Conservation (phyloP, 169 alveolate species). For the Theileria sp. region DNA sequence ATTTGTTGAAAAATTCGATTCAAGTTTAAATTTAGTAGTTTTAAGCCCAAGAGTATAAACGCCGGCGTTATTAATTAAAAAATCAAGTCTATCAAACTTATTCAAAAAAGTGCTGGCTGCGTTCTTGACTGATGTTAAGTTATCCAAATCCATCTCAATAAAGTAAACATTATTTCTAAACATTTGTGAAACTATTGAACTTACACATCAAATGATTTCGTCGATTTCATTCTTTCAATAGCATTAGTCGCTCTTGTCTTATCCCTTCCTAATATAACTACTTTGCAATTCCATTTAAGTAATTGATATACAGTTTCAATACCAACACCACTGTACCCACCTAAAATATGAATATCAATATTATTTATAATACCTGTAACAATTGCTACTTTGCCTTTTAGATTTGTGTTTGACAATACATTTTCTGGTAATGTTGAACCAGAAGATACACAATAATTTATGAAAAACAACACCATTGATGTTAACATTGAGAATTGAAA, state of each 20-base stretch:
- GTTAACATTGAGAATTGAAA: slow-evolving; percentile 2
- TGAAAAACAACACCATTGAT: slow-evolving; percentile 17
- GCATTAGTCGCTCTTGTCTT: slow-evolving; percentile 63
- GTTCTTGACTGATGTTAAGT: slow-evolving; percentile 31
- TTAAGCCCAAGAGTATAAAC: not conserved
- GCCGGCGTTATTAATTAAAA: slow-evolving; percentile 62
- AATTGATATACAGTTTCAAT: slow-evolving; percentile 38
- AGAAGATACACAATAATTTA: not conserved
- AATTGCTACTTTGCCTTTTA: slow-evolving; percentile 22
- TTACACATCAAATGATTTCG: slow-evolving; percentile 33
- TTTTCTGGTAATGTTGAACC: slow-evolving; percentile 7
- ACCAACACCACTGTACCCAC: slow-evolving; percentile 60
- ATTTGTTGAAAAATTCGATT: slow-evolving; percentile 46
- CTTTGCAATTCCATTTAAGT: slow-evolving; percentile 57
- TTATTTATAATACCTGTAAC: not conserved
- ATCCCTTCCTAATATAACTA: slow-evolving; percentile 46
- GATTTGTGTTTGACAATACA: slow-evolving; percentile 6
- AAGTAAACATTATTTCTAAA: slow-evolving; percentile 37
- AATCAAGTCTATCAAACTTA: slow-evolving; percentile 30
- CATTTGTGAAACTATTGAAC: not conserved
- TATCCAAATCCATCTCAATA: slow-evolving; percentile 60
- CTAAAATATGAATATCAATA: slow-evolving; percentile 2
- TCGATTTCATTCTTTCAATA: slow-evolving; percentile 28
- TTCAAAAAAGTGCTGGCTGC: slow-evolving; percentile 33
- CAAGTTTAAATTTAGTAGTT: slow-evolving; percentile 26